Conservation (phyloP, 208 protist genomes). For the Crithidia thermophila region DNA sequence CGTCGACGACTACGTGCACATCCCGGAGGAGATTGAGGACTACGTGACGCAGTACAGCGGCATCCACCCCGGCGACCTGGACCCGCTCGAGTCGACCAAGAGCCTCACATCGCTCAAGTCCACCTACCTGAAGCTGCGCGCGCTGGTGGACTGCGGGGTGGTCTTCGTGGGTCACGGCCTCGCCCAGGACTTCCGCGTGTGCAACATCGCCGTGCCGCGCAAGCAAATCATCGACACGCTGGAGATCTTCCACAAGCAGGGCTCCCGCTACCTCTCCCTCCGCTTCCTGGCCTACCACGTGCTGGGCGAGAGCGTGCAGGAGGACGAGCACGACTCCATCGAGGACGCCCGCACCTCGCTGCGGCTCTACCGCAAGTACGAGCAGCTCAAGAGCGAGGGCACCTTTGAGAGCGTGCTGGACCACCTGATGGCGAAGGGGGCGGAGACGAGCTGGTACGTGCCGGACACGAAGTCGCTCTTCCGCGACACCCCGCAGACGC, state of each 20-base stretch:
- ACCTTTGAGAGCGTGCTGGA: constrained; percentile 84
- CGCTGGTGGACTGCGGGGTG: constrained; percentile 92
- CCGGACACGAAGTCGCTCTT: constrained; percentile 65
- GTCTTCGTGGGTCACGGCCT: constrained; percentile 97
- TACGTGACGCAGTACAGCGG: constrained; percentile 94
- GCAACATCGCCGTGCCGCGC: constrained; percentile 95
- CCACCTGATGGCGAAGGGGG: constrained; percentile 83
- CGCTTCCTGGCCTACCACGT: constrained; percentile 95
- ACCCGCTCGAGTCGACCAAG: constrained; percentile 89
- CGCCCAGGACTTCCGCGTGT: constrained; percentile 96
- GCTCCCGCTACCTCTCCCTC: constrained; percentile 92
- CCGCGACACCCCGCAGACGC: constrained; percentile 47
- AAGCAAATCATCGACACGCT: constrained; percentile 98
- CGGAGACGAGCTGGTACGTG: constrained; percentile 92
- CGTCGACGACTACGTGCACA: constrained; percentile 91
- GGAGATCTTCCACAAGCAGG: constrained; percentile 92
- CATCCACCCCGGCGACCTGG: constrained; percentile 96
- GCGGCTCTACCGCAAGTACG: constrained; percentile 89
- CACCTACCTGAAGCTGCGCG: constrained; percentile 94
- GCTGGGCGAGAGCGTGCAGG: constrained; percentile 94
- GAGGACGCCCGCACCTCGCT: constrained; percentile 96
- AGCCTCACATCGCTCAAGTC: constrained; percentile 95
- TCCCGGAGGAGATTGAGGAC: constrained; percentile 86
- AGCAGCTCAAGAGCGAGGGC: constrained; percentile 72
- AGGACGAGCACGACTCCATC: constrained; percentile 95